Base-by-base conservation (phyloP, 139 green algal genomes). In the Volvox reticuliferus region DNA sequence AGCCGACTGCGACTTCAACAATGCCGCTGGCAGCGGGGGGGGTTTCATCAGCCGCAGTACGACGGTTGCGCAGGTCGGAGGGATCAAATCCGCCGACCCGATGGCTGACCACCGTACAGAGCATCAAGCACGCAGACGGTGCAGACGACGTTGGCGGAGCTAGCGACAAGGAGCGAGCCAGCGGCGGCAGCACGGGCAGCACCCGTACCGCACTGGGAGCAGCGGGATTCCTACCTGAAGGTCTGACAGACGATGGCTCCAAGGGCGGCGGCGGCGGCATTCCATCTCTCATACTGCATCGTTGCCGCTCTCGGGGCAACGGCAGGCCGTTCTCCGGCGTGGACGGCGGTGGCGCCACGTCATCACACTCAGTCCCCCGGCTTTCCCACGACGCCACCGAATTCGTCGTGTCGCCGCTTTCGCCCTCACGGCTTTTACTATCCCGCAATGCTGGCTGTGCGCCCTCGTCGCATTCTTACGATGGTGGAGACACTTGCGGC, bases 271-370 rank as follows among this genome's bases (percentile, higher is more conserved):
- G 30, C n/a, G 62, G 62, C 61, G 81, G 62, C 81, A 87, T 87
- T 33, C 81, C 62, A 0, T 87, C 81, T 19, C 62, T 87, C 0
- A 33, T 87, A 55, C 81, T 87, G 16, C 81, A 63, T 19, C 81
- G 81, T n/a, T 75, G 44, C 62, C 81, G 81, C 12, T 68, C 79
- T 16, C 76, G 32, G 22, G 67, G 44, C 9, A 55, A 5, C 44
- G 67, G 67, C 32, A 82, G 76, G n/a, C 17, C 35, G 22, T 19
- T 22, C 9, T 36, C 13, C 76, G 20, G 30, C 17, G 32, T 26
- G 32, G 76, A 50, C 76, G 76, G 14, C 76, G 17, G 76, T 37
- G 32, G 30, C 76, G 32, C 16, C 76, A 26, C 44, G 44, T 55
- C 44, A 55, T 55, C 44, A 55, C 44, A 9, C 44, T 55, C 44